Percentiles rank a stretch among this genome's conserved stretches.
These are phyloP conservation scores for Brassica hybrid DNA, from an alignment of 441 rosid genomes.

Conservation along the genomic window DNA sequence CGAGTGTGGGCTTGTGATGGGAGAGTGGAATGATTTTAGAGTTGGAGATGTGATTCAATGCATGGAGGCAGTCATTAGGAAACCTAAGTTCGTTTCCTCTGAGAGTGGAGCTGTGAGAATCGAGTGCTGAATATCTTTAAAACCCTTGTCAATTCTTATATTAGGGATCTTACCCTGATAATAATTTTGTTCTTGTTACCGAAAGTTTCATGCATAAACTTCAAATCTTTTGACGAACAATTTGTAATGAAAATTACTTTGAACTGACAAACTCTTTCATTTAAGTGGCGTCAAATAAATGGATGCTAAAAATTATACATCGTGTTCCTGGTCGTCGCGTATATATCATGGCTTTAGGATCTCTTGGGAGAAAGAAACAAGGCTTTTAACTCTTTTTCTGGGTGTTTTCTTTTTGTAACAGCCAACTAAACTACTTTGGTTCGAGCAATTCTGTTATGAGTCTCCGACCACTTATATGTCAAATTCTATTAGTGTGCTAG, in stretches of 20 bases:
- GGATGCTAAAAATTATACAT: too few species aligned
- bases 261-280: background rate
- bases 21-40: conserved; percentile 69
- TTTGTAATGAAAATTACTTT: background rate
- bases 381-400: too few species aligned
- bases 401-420: too few species aligned
- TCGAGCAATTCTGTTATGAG: too few species aligned
- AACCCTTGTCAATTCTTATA: background rate
- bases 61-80: conserved; percentile 76
- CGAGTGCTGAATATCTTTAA: conserved; percentile 57
- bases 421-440: too few species aligned
- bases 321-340: too few species aligned
- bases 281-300: background rate
- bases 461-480: too few species aligned
- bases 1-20: conserved; percentile 85
- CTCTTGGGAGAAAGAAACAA: too few species aligned
- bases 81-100: conserved; percentile 89
- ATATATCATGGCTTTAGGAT: too few species aligned
- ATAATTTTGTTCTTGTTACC: background rate
- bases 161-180: background rate
- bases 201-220: background rate
- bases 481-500: too few species aligned
- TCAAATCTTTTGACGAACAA: background rate
- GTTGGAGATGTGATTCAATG: conserved; percentile 89
- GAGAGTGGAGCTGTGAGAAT: conserved; percentile 88